Percentiles rank a stretch among this genome's conserved stretches.
phyloP scores from a whole-genome alignment of 2,329 filamentous ascomycete species.

The Xylariaceae sp. region DNA sequence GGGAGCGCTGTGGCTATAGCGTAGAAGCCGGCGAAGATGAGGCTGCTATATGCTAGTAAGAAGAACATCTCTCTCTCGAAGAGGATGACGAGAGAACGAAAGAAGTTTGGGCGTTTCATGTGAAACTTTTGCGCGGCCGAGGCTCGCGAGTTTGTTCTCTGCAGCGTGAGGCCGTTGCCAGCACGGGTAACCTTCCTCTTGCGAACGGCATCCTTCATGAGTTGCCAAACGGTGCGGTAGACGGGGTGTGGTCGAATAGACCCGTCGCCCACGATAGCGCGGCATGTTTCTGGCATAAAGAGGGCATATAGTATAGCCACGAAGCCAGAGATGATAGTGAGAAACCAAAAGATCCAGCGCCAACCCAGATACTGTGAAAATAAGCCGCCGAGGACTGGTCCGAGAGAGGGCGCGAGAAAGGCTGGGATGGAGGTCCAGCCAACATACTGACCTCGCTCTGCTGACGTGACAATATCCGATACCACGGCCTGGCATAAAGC shows the following conservation, averaged over 20 bases:
- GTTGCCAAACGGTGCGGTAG: conserved; percentile 33
- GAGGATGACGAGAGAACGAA: conserved; percentile 40
- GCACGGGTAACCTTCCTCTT: not conserved
- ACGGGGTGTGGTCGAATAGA: conserved; percentile 39
- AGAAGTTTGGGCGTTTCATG: conserved; percentile 7
- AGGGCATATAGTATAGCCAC: conserved; percentile 41
- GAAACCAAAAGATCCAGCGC: conserved; percentile 56
- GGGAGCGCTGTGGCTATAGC: conserved; percentile 38
- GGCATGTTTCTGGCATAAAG: conserved; percentile 50
- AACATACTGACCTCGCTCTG: conserved; percentile 58
- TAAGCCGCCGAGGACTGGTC: conserved; percentile 56
- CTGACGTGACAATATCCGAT: conserved; percentile 57
- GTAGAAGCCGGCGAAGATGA: conserved; percentile 42
- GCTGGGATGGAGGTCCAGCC: conserved; percentile 49
- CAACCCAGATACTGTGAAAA: conserved; percentile 54
- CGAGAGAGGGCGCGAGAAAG: conserved; percentile 44
- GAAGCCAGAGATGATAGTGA: conserved; percentile 43
- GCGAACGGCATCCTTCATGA: conserved; percentile 22
- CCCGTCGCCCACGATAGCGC: conserved; percentile 50
- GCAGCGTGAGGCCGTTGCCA: not conserved
- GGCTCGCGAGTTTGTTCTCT: not conserved
- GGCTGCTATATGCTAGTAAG: conserved; percentile 38
- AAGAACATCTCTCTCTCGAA: conserved; percentile 42
- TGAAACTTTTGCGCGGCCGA: not conserved
- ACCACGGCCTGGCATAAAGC: conserved; percentile 57